Base-by-base conservation (phyloP, 1,284 basidiomycete genomes). In the Leccinum cinnamomeum region DNA sequence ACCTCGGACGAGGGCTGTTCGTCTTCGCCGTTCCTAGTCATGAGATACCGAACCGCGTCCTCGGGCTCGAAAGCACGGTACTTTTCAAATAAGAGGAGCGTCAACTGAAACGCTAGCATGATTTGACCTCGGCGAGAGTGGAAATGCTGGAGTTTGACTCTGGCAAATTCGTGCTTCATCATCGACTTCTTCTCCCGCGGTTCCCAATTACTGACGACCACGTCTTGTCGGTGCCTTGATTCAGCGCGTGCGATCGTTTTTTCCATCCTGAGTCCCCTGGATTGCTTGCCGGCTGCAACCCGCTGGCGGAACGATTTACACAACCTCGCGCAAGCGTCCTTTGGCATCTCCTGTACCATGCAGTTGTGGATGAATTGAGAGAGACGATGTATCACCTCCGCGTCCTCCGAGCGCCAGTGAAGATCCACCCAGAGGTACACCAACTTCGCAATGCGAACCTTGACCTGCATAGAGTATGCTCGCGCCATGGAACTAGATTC, bases 361-460 rank as follows among this genome's bases (percentile, higher is more conserved):
- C 71, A 69, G 20, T 68, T 64, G 30, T 73, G 59, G 8, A 71
- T 70, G 60, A 83, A 82, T 8, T 69, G 59, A 25, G 71, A 73
- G 14, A 85, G 74, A 4, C 65, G 64, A 4, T 59, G 57, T 6
- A 89, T 72, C 10, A 81, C 71, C 7, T 66, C 67, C 1, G 60
- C 57, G 62, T 89, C 87, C 7, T 81, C 78, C 1, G 81, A 76
- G 16, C 83, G 79, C 92, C 92, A 95, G 73, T 93, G 86, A 54
- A 81, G 77, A 65, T 90, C 85, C 35, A 94, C 79, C 94, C 94
- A 96, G 16, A 82, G 79, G 68, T 87, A 82, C 64, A 95, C 72
- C 33, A 90, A 72, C 67, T 87, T 87, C 56, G 85, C 84, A 12
- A 93, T 81, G 12, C 89, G 81, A 57, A 89, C 76, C 54, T 86